A percentile compares a stretch with the other conserved stretches of the same genome.
phyloP scores from a whole-genome alignment of 345 rosid genomes.

The Pseudoturritis turrita region DNA sequence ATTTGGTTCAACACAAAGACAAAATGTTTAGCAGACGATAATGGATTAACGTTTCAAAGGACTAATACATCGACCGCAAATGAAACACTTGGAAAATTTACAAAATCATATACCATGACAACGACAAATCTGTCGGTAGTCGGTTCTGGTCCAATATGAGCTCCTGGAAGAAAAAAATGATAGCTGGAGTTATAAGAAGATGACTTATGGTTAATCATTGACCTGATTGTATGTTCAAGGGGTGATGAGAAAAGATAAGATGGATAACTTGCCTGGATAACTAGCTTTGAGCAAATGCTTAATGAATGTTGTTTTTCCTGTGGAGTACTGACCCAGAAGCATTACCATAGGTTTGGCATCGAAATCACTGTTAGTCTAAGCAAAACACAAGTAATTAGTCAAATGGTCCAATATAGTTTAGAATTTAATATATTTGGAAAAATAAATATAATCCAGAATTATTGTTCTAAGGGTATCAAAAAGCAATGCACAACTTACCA shows the following conservation, averaged over 20 bases:
- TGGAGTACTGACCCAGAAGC: slow-evolving; percentile 98
- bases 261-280: slow-evolving; percentile 66
- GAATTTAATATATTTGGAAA: not conserved
- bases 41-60: not conserved
- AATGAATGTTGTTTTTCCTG: slow-evolving; percentile 97
- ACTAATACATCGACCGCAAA: not conserved
- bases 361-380: slow-evolving; percentile 83
- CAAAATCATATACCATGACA: slow-evolving; percentile 65
- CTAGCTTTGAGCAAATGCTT: slow-evolving; percentile 79
- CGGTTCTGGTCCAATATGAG: slow-evolving; percentile 98
- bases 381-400: slow-evolving; percentile 3
- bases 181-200: not conserved
- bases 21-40: not conserved
- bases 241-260: not conserved
- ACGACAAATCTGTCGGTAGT: slow-evolving; percentile 98
- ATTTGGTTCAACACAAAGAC: not conserved
- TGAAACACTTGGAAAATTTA: not conserved
- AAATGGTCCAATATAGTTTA: slow-evolving; percentile 1
- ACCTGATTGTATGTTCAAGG: not conserved
- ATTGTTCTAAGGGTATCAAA: not conserved
- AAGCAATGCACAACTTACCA: slow-evolving; percentile 49
- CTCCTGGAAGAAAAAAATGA: slow-evolving; percentile 55
- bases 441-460: not conserved
- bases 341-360: slow-evolving; percentile 98
- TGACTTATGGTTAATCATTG: not conserved